Evolutionary conservation across 768 basidiomycete species (phyloP), one percentile per base, ranked within the genome.

Genomic region (Suillus fuscotomentosus): DNA sequence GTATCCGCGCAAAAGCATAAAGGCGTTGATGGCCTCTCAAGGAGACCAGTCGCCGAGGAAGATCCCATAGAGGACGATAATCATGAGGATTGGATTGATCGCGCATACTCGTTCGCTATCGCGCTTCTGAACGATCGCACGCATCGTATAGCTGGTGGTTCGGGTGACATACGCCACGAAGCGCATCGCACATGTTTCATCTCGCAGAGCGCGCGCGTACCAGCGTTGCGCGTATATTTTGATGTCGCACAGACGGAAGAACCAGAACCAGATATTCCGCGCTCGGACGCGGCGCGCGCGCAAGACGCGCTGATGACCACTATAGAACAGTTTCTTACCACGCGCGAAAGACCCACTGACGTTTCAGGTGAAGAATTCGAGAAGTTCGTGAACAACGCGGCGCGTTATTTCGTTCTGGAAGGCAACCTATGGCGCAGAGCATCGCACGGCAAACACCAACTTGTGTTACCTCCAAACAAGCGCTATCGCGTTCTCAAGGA

Each of bases 1-100:
- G 65, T 77, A 0, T 71, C 78, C 0, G 73, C 71, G 0, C 24
- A 1, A 2, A n/a, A 50, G 5, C 48, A 50, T 3, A 4, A 0
- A 11, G 24, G 63, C 48, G 0, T 62, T 60, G 11, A 60, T 47
- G 45, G 45, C 1, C 45, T 47, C n/a, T 47, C n/a, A 22, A 47
- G 45, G 45, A 47, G 45, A 9, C 65, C 0, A 11, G 65, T 3
- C 0, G 4, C 11, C 2, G 11, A 47, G 0, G n/a, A 47, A 2
- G 11, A 22, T 4, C n/a, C 47, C 2, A 4, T 22, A 0, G n/a
- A 47, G 4, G 47, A 22, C 3, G 47, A 47, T 1, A 22, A 47
- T 3, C 47, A 47, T 3, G 14, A 50, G 5, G 48, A 50, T 3
- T 50, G 24, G 48, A 11, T 50, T 0, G 22, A 50, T 6, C 1